Evolutionary conservation across 1,284 basidiomycete species (phyloP).

Genomic region (Cerrena zonata): DNA sequence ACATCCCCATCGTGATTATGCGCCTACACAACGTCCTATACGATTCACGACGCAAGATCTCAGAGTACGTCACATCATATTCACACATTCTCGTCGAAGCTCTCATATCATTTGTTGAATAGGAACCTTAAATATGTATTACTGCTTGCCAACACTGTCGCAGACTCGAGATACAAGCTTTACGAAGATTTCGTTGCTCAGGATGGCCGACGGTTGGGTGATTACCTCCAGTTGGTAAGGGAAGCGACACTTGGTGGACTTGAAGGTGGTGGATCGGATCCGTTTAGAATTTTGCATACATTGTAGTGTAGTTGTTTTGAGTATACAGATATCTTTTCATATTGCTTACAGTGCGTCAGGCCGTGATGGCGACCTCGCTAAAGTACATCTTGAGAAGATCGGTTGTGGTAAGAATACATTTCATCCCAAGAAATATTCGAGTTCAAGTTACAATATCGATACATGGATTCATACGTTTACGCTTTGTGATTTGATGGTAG

Average conservation of each 20-base stretch:
- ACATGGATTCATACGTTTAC: too few relatives aligned
- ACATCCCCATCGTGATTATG: constrained; percentile 86
- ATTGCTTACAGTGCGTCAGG: too few relatives aligned
- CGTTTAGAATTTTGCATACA: constrained; percentile 46
- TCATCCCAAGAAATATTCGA: too few relatives aligned
- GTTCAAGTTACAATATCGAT: too few relatives aligned
- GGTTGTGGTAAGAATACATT: too few relatives aligned
- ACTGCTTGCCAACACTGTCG: constrained; percentile 77
- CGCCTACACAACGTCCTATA: constrained; percentile 76
- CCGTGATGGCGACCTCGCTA: too few relatives aligned
- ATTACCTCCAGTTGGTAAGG: constrained; percentile 70
- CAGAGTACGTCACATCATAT: constrained; percentile 50
- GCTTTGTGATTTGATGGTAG: too few relatives aligned
- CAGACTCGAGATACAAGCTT: constrained; percentile 81
- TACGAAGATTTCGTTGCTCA: constrained; percentile 81
- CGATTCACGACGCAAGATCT: constrained; percentile 58
- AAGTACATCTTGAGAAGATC: too few relatives aligned
- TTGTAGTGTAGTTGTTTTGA: too few relatives aligned
- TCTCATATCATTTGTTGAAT: too few relatives aligned
- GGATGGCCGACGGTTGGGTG: constrained; percentile 50
- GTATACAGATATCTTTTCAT: too few relatives aligned
- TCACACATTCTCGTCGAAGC: constrained; percentile 1
- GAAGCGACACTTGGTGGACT: constrained; percentile 66
- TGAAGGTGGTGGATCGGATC: constrained; percentile 68
- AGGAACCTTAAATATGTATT: constrained; percentile 82